Evolutionary conservation across 2,329 filamentous ascomycete species (phyloP), one percentile per base, ranked within the genome.

Genomic region (Magnaporthiopsis rhizophila): DNA sequence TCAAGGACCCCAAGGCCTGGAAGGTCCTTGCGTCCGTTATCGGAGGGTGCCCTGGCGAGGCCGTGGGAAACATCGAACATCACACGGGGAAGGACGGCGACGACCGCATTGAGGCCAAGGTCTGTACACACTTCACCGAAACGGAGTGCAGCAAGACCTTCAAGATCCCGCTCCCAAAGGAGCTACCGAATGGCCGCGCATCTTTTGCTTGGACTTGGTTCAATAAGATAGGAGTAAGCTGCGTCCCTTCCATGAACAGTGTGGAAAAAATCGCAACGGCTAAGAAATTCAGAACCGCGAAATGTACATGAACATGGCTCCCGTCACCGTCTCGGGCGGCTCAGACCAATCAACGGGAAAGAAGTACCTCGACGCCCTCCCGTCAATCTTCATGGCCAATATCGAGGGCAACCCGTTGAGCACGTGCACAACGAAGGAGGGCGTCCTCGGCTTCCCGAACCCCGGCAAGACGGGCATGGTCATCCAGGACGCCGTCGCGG

Each of bases 291-390:
- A 53, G 45, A 86, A 87, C 69, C 77, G 85, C 18, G 86, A 88
- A 69, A 84, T 86, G 79, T 89, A 89, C 76, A 87, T 87, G 83
- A 86, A 86, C 71, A 88, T 86, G 68, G 84, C 85, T 0, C 79
- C 80, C 18, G 80, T 87, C 28, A 77, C 78, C 30, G 81, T 88
- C 65, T 68, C 68, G 0, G 69, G 69, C n/a, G 71, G 70, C 13
- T 38, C 64, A 3, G 65, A 59, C 56, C 66, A 67, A 36, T 18
- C 62, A 12, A 32, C 12, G 11, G 61, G 61, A 15, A n/a, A 38
- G 28, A 36, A 61, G 21, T 80, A 85, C 68, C 72, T 76, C 53
- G 68, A 72, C 21, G 59, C 38, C 9, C 78, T 86, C 0, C 86
- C 85, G 0, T 72, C 77, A n/a, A 78, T 87, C 71, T 88, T 86